Evolutionary conservation across 257 asterid genomes (phyloP), one percentile per base, ranked within the genome.

Genomic region (Linaria vulgaris): DNA sequence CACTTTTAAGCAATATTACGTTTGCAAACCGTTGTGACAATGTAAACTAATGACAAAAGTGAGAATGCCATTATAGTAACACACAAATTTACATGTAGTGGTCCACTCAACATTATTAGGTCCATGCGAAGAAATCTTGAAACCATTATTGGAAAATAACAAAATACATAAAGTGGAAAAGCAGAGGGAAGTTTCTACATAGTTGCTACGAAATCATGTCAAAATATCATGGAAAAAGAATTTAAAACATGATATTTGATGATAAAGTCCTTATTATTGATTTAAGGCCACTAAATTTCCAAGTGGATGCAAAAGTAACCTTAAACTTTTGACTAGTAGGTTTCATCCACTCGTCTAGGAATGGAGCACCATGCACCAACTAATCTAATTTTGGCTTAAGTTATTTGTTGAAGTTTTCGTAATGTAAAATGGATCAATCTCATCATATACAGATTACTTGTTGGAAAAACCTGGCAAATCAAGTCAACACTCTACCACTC

Each of bases 251-350:
- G 17, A 61, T 61, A 21, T 59, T 44, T 45, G 22, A 44, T 15
- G 20, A 61, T 12, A 46, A 27, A 13, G 8, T 27, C 34, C 34
- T 20, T 7, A 34, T 19, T 5, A 31, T 21, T 43, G 30, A 19
- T 39, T 7, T 70, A 72, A 38, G 80, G 83, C 59, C 51, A 38
- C 10, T 53, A 15, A 38, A 13, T 19, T 30, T 70, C 75, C 69
- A 74, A 43, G 79, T 74, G 69, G 69, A 44, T 45, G 74, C 9
- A 25, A 62, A 53, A 61, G 50, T 64, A 63, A 38, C 61, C 53
- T 38, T 56, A 20, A 72, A 23, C 46, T 39, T 56, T 62, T 43
- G 59, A 27, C 69, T 39, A 53, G 57, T 41, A 58, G 64, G 60
- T 70, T 25, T 27, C 76, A 69, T 46, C 69, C 12, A 45, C 58